Conservation (phyloP, 192 early-diverging fungal genomes). For the Entomortierella parvispora region DNA sequence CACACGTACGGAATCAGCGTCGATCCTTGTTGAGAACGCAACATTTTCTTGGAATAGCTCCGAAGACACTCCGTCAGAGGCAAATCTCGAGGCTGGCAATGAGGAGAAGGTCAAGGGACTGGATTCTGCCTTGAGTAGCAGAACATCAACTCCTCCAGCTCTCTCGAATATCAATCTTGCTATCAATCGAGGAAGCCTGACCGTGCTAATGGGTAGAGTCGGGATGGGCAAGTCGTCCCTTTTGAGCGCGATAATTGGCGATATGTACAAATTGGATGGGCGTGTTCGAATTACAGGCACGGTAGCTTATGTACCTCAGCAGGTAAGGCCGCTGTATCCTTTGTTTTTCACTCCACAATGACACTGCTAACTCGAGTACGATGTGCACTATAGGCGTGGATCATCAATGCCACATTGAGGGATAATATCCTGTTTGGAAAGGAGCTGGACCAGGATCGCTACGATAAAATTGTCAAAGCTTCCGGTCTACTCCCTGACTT, state of each 20-base stretch:
- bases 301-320: conserved; percentile 54
- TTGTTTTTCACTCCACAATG: too few species aligned
- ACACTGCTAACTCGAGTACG: too few species aligned
- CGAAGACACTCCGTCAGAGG: conserved; percentile 14
- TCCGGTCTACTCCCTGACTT: conserved; percentile 89
- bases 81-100: too few species aligned
- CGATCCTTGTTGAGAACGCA: neutral
- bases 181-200: conserved; percentile 15
- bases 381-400: conserved; percentile 84
- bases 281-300: conserved; percentile 64
- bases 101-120: too few species aligned
- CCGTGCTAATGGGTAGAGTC: conserved; percentile 18
- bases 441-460: conserved; percentile 74
- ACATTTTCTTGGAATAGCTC: neutral
- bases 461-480: conserved; percentile 75
- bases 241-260: conserved; percentile 76
- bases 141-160: neutral
- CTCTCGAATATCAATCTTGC: conserved; percentile 45
- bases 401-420: conserved; percentile 90
- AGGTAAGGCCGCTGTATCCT: too few species aligned
- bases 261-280: conserved; percentile 72
- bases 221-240: conserved; percentile 81
- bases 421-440: conserved; percentile 95
- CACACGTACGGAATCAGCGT: neutral
- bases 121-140: too few species aligned